Evolutionary conservation across 176 grass and related monocot species (phyloP).

Genomic region (Zoysia pacifica): DNA sequence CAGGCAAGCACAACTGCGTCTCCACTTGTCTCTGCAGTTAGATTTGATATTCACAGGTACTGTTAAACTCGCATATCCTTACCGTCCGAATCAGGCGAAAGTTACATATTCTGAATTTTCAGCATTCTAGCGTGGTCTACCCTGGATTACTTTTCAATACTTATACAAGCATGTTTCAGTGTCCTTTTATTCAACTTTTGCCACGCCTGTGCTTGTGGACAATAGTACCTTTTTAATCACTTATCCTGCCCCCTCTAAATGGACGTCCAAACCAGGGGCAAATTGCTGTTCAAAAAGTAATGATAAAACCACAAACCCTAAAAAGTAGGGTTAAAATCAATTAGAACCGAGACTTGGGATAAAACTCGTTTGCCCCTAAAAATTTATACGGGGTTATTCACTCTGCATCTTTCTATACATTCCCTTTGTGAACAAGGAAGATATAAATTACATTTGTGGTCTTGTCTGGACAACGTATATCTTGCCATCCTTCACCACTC

Average conservation of each 20-base stretch:
- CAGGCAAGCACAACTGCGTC: neutral
- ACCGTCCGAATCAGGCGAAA: neutral
- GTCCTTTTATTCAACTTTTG: neutral
- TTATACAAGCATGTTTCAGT: neutral
- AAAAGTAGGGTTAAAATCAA: neutral
- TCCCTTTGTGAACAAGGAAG: neutral
- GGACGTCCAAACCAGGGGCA: neutral
- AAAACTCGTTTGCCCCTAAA: neutral
- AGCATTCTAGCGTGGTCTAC: neutral
- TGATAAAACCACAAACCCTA: neutral
- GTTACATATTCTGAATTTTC: neutral
- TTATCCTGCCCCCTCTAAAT: neutral
- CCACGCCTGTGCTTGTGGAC: neutral
- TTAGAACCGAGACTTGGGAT: neutral
- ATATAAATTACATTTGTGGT: slow-evolving; percentile 74
- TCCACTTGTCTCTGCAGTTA: neutral
- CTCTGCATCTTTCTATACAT: neutral
- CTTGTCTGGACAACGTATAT: slow-evolving; percentile 94
- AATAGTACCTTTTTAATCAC: neutral
- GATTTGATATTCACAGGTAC: neutral
- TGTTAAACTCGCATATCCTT: neutral
- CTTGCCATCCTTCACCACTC: slow-evolving; percentile 80
- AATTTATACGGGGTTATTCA: neutral
- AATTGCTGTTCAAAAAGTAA: neutral
- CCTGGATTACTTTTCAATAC: neutral